Base-by-base conservation (phyloP, 805 yeast species). In the Ogataea ganodermae region DNA sequence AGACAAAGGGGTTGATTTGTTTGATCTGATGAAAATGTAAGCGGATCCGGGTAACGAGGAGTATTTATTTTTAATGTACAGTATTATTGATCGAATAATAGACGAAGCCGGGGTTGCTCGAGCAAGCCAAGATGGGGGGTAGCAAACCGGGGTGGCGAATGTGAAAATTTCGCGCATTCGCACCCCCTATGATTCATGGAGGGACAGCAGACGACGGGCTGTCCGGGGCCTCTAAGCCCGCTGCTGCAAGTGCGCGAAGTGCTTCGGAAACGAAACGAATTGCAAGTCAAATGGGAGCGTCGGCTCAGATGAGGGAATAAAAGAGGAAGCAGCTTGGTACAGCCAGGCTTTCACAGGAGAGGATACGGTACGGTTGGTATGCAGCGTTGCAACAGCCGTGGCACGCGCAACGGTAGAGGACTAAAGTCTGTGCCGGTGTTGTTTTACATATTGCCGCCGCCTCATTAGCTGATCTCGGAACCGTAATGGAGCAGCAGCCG, bases 11-110 rank as follows among this genome's bases (percentile, higher is more conserved):
- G 49, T 61, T 44, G 60, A 57, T 50, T 46, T 64, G 44, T 60
- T 63, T 55, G 63, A 61, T 33, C 58, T 64, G 48, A 57, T 62
- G 65, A 59, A 56, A 33, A 35, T 39, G 50, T 44, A 20, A 35
- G 14, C 12, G 12, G 17, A 17, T 16, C 28, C 41, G 30, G 31
- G 41, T 35, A 35, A 35, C 4, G 7, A n/a, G 8, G 35, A 31
- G 12, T 17, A 14, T 31, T 6, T 17, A 31, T 17, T 17, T 31
- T 31, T 17, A 31, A 17, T 31, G 35, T 31, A 8, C 21, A 31
- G 10, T 24, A 31, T 31, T 33, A 33, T 17, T 17, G 17, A 4
- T 33, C 14, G 16, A 3, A 30, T 18, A 30, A 30, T 30, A n/a
- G 13, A 26, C 7, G 10, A 20, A 24, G 31, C 14, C 18, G 40